Evolutionary conservation across 208 protist genomes (phyloP).

Genomic region (Crithidia thermophila): DNA sequence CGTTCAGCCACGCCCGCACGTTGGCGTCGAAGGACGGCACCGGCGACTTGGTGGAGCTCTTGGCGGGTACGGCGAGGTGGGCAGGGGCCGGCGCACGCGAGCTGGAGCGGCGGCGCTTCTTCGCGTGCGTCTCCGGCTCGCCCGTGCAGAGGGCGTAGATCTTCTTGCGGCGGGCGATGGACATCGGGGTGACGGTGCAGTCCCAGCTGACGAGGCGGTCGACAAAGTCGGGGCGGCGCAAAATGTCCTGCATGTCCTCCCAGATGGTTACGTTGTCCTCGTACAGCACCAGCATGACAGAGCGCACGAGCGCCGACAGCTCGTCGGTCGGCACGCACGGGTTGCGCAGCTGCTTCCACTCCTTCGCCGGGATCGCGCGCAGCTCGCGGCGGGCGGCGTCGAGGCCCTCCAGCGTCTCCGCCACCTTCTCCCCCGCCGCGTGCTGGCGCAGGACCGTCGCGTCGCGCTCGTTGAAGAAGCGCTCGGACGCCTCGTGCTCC

Average conservation of each 20-base stretch:
- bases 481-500: slow-evolving; percentile 52
- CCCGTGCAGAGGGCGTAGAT: slow-evolving; percentile 40
- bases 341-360: slow-evolving; percentile 63
- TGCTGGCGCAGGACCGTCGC: slow-evolving; percentile 50
- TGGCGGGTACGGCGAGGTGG: slow-evolving; percentile 10
- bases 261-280: slow-evolving; percentile 56
- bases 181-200: slow-evolving; percentile 72
- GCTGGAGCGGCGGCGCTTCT: slow-evolving; percentile 26
- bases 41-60: slow-evolving; percentile 20
- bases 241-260: slow-evolving; percentile 64
- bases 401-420: slow-evolving; percentile 46
- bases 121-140: slow-evolving; percentile 25
- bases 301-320: slow-evolving; percentile 40
- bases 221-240: slow-evolving; percentile 63
- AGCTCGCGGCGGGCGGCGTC: slow-evolving; percentile 44
- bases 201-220: slow-evolving; percentile 65
- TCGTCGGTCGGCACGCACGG: slow-evolving; percentile 27
- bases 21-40: slow-evolving; percentile 36
- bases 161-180: slow-evolving; percentile 48
- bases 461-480: slow-evolving; percentile 59
- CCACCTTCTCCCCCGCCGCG: slow-evolving; percentile 33
- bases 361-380: slow-evolving; percentile 40
- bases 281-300: slow-evolving; percentile 71
- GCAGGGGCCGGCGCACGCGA: slow-evolving; percentile 4
- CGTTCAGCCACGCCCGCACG: slow-evolving; percentile 60